A percentile compares a stretch with the other conserved stretches of the same genome.
Conservation (phyloP, 2,329 filamentous ascomycete species). For the Diaporthe eres region DNA sequence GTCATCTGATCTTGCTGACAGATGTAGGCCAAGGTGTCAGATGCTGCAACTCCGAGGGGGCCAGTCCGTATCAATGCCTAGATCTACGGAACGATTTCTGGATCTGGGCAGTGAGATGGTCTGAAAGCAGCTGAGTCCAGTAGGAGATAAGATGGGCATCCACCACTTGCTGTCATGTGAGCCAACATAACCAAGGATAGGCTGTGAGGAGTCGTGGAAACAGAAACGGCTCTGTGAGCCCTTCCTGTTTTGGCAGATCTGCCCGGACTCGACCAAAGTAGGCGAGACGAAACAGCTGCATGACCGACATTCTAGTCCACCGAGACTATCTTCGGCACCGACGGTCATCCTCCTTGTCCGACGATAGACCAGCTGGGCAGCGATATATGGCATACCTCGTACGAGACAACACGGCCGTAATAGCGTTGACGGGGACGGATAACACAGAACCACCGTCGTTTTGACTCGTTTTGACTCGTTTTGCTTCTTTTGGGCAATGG, state of each 20-base stretch:
- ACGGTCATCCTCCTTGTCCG: slow-evolving; percentile 32
- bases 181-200: background rate
- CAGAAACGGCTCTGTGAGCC: slow-evolving; percentile 15
- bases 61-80: background rate
- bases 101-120: slow-evolving; percentile 3
- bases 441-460: background rate
- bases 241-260: slow-evolving; percentile 18
- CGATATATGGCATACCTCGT: background rate
- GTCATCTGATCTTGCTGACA: slow-evolving; percentile 28
- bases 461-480: slow-evolving; percentile 25
- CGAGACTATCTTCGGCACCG: slow-evolving; percentile 40
- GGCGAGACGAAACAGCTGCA: slow-evolving; percentile 24
- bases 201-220: background rate
- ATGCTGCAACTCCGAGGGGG: slow-evolving; percentile 14
- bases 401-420: slow-evolving; percentile 11
- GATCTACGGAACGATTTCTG: background rate
- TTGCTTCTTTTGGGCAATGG: slow-evolving; percentile 29
- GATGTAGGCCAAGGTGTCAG: slow-evolving; percentile 34
- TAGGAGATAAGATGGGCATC: slow-evolving; percentile 10
- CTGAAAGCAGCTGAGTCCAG: background rate
- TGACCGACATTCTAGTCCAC: slow-evolving; percentile 22
- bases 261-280: background rate
- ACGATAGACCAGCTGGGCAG: background rate
- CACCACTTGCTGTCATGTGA: slow-evolving; percentile 4
- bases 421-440: background rate